Evolutionary conservation across 768 basidiomycete genomes (phyloP), one percentile per base, ranked within the genome.

Genomic region (Sutorius australiensis): DNA sequence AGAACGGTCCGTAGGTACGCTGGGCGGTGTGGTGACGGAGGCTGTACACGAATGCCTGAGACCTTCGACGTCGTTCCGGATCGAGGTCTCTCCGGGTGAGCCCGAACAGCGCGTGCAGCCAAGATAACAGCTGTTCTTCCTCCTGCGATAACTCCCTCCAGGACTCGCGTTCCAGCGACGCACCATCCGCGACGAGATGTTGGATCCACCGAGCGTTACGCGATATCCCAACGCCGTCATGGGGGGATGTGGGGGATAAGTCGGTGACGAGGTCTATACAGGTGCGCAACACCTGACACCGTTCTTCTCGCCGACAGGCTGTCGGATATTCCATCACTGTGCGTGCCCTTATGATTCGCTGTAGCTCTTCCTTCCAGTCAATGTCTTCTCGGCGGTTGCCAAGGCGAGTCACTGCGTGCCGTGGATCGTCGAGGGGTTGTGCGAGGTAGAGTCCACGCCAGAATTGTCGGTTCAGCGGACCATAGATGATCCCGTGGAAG

Each of bases 391-490:
- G 67, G 58, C 17, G 55, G 27, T 17, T 40, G 17, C 69, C 73
- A 54, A 59, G 66, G 11, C 69, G 67, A 3, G 73, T 74, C 6
- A 80, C 60, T 42, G 82, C 78, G n/a, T 49, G 47, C 9, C 82
- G 71, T 1, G 82, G 86, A 59, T 89, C 85, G 53, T 89, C 88
- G 51, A 87, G 75, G 0, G 78, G 74, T 51, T 82, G 78, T 0
- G 68, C 59, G 39, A 90, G 81, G 66, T 88, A 90, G 6, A 89
- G 73, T 9, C 67, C 69, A 8, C 84, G 77, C 88, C 88, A 90
- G 34, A 87, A 68, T 28, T 55, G 65, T 6, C 53, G 56, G 32
- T 51, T 33, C 44, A 79, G 71, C 56, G 79, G 74, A 9, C 68
- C 67, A 58, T 85, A 83, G 21, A 87, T 66, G 52, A 82, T 56